Base-by-base conservation (phyloP, 306 rosid genomes). In the Citrullus colocynthis region DNA sequence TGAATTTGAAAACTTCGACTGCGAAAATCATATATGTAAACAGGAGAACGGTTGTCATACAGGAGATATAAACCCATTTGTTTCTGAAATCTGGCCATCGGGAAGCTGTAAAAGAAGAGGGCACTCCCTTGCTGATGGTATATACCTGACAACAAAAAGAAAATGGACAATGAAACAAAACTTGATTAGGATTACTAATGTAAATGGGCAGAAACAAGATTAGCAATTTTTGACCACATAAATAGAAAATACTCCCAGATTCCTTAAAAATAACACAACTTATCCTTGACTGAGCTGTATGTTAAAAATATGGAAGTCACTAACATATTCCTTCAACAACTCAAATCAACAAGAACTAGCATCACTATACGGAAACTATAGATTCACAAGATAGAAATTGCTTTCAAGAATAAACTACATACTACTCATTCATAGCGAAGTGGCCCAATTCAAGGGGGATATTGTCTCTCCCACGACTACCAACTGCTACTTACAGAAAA, bases 1-100 rank as follows among this genome's bases (percentile, higher is more conserved):
- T 78, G 65, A 60, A 54, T 83, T 60, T 60, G 37, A 70, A 55
- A 78, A 64, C 54, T 75, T 74, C 60, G 52, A 30, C 28, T 0
- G 58, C 65, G 57, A 67, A 45, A 69, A 66, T 30, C 18, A 78
- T 56, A 49, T 7, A 42, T 73, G 14, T 80, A 28, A 28, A 71
- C 58, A 18, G 79, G 18, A 65, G 57, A 60, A 55, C 16, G 64
- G 49, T 61, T 79, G 77, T 39, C 71, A 84, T 83, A 95, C 99
- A 66, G 99, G 99, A 80, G 99, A 92, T 84, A 92, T 91, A 82
- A 95, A 92, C 82, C 97, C 94, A 81, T 95, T 95, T 44, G 99
- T 89, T 85, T 80, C 82, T 39, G 99, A 95, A 77, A 91, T 75
- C 75, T 89, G 92, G 82, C 99, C 97, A 82, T 85, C 85, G 58